A percentile compares a stretch with the other conserved stretches of the same genome.
These are phyloP conservation scores for Fusarium coicis DNA, from an alignment of 2,329 filamentous ascomycete species.

Conservation along the genomic window DNA sequence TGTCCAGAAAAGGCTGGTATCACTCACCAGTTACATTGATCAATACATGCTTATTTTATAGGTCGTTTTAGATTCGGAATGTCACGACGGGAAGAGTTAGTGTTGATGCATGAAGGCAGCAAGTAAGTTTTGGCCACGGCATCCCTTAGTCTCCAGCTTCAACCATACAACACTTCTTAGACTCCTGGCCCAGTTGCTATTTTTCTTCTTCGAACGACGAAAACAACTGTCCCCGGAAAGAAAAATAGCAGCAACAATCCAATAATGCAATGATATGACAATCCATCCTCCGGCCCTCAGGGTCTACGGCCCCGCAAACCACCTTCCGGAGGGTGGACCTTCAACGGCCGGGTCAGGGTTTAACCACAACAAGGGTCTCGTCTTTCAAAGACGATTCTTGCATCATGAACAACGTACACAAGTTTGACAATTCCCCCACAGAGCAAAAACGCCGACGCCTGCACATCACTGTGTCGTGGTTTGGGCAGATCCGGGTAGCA, in stretches of 20 bases:
- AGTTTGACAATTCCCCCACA: not conserved
- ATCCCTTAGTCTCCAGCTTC: not conserved
- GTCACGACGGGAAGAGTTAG: not conserved
- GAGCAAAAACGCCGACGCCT: not conserved
- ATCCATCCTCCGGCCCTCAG: slow-evolving; percentile 8
- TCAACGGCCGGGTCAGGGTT: slow-evolving; percentile 25
- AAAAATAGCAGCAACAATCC: not conserved
- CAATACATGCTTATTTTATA: not conserved
- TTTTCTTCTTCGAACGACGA: not conserved
- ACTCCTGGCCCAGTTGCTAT: not conserved
- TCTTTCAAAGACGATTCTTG: not conserved
- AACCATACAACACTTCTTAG: not conserved
- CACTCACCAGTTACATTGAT: not conserved
- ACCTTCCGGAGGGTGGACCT: slow-evolving; percentile 25
- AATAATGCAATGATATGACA: slow-evolving; percentile 4
- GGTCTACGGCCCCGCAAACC: slow-evolving; percentile 35
- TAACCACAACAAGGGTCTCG: slow-evolving; percentile 3
- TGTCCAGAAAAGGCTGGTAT: not conserved
- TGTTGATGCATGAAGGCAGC: not conserved
- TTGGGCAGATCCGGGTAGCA: slow-evolving; percentile 5
- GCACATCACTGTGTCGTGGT: slow-evolving; percentile 10
- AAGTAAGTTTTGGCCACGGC: not conserved
- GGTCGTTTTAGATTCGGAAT: not conserved
- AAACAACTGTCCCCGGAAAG: too few species aligned
- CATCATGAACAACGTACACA: slow-evolving; percentile 16